Base-by-base conservation (phyloP, 805 yeast species). In the Barnettozyma pratensis region DNA sequence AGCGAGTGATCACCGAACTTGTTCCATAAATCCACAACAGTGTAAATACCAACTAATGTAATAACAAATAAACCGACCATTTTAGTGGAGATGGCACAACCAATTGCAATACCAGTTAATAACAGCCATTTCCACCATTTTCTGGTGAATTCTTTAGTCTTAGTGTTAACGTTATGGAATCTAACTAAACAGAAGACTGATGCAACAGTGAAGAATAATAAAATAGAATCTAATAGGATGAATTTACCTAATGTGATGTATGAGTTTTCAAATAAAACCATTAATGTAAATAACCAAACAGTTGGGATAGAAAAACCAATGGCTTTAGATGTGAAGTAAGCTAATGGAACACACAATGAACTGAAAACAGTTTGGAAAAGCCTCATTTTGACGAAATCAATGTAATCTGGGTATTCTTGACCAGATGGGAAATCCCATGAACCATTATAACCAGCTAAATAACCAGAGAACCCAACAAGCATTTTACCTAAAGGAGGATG, bases 401-500 rank as follows among this genome's bases (percentile, higher is more conserved):
- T 76, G 56, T 80, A 76, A 11, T 79, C 86, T 3, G 96, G 96
- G 66, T 85, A 94, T 29, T 64, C 68, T 42, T 74, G 75, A 45
- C 96, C 96, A 42, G 95, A 85, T 30, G 87, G 92, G 71, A 94
- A 94, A 54, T 80, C 87, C 79, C 91, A 94, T 28, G 84, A 74
- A 19, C 98, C 97, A 62, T 90, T 81, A 69, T 83, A 90, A 12
- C 90, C 91, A 37, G 94, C 92, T 51, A 90, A 64, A 65, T 80
- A 88, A 41, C 96, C 97, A 39, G 91, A 83, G 38, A 88, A 73
- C 0, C 96, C 98, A 50, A 89, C 87, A 51, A 94, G 75, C 85
- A 92, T 84, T 68, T 92, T 92, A 26, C 97, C 98, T 59, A 92
- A 72, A 2, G 99, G 99, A 43, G 99, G 99, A 68, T 92, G 99